Conservation (phyloP, 129 eudicot species). For the Erigeron canadensis region DNA sequence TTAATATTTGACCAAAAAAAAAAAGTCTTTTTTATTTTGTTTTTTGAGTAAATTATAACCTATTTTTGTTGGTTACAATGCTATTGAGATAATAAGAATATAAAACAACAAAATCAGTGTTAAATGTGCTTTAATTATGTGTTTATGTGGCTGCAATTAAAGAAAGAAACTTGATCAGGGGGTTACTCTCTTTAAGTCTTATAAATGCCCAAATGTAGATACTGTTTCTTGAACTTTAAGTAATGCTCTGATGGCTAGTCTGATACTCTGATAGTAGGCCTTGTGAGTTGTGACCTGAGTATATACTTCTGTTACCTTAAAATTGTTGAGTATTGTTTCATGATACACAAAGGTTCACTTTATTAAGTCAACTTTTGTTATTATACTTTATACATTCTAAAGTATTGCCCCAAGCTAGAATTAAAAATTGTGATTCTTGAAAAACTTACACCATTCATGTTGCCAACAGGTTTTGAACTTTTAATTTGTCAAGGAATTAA, state of each 20-base stretch:
- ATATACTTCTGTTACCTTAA: not conserved
- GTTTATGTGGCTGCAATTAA: conserved; percentile 26
- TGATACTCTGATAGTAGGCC: not conserved
- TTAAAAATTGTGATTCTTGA: not conserved
- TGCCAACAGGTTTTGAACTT: conserved; percentile 28
- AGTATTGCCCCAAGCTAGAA: too few relatives aligned
- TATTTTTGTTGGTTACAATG: conserved; percentile 2
- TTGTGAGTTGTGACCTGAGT: too few relatives aligned
- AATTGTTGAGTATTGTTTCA: too few relatives aligned
- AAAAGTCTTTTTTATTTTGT: conserved; percentile 1
- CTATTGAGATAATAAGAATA: not conserved
- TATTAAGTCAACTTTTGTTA: too few relatives aligned
- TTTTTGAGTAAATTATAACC: not conserved
- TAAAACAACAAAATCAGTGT: not conserved
- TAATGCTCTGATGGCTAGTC: not conserved
- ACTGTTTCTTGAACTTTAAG: conserved; percentile 24
- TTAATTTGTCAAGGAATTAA: conserved; percentile 25
- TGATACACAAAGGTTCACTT: too few relatives aligned
- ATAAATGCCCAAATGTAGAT: conserved; percentile 9
- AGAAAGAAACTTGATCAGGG: too few relatives aligned
- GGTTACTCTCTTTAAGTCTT: too few relatives aligned
- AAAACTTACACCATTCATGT: conserved; percentile 15
- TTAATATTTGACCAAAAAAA: conserved; percentile 16
- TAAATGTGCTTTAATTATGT: conserved; percentile 19
- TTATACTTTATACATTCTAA: too few relatives aligned